Base-by-base conservation (phyloP, 1,139 yeast species). In the Suhomyces guaymorum region DNA sequence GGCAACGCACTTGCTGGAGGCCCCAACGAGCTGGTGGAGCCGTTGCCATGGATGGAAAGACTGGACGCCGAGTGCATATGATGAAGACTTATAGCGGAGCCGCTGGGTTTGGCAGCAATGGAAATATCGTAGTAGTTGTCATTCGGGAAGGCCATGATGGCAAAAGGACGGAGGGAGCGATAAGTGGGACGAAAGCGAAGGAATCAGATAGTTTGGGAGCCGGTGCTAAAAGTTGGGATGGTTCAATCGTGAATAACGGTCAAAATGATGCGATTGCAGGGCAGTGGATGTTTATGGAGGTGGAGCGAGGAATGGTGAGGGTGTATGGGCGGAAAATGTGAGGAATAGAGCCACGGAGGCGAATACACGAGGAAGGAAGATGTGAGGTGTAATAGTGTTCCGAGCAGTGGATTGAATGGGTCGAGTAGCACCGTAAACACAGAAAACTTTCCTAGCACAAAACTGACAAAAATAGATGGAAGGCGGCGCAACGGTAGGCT, bases 111-210 rank as follows among this genome's bases (percentile, higher is more conserved):
- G 18, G 35, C n/a, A 32, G 39, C 23, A 27, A 59, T 48, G 38
- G 60, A 51, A 15, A 63, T 54, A 32, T 63, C 69, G 44, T 56
- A 63, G 33, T 56, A 54, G 45, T 62, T 57, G 21, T 54, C 57
- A 38, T 51, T 47, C 24, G 57, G 42, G 15, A 53, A 54, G 21
- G 46, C 29, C 39, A 44, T 29, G 57, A 47, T 28, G 13, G 24
- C 18, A 6, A 9, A 15, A 11, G 25, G 13, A n/a, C n/a, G n/a
- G n/a, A n/a, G n/a, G n/a, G n/a, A n/a, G n/a, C n/a, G n/a, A n/a
- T n/a, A n/a, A n/a, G n/a, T n/a, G n/a, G n/a, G n/a, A n/a, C n/a
- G n/a, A n/a, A n/a, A n/a, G n/a, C n/a, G n/a, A n/a, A n/a, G n/a
- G n/a, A n/a, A n/a, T n/a, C n/a, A n/a, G n/a, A n/a, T n/a, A n/a